Percentiles rank a stretch among this genome's conserved stretches.
phyloP scores from a whole-genome alignment of 2,329 filamentous ascomycete species.

The Alternaria brassicicola region DNA sequence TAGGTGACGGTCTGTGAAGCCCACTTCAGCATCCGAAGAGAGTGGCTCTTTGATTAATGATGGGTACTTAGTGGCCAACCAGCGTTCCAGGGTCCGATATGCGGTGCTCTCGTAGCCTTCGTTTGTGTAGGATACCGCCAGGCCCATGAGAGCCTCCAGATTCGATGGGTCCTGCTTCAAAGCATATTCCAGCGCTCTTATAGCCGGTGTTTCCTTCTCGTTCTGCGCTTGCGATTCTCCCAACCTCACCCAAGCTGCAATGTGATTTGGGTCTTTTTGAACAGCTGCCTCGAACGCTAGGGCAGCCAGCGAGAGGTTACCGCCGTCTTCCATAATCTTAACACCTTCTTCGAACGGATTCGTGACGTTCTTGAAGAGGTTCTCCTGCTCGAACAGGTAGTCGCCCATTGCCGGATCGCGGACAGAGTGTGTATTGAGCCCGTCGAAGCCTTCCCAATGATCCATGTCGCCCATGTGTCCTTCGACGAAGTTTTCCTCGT shows the following conservation, averaged over 20 bases:
- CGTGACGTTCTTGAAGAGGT: conserved; percentile 78
- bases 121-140: conserved; percentile 97
- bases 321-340: conserved; percentile 89
- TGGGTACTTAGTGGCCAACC: conserved; percentile 95
- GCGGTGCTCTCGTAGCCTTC: conserved; percentile 98
- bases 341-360: conserved; percentile 94
- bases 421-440: conserved; percentile 68
- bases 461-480: conserved; percentile 73
- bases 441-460: conserved; percentile 80
- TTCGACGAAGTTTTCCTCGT: conserved; percentile 68
- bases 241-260: conserved; percentile 91
- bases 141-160: conserved; percentile 87
- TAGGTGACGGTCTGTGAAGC: conserved; percentile 89
- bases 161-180: conserved; percentile 87
- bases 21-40: conserved; percentile 79
- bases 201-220: conserved; percentile 96
- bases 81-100: conserved; percentile 93
- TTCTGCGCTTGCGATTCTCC: conserved; percentile 96
- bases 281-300: conserved; percentile 95
- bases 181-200: conserved; percentile 89
- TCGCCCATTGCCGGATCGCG: conserved; percentile 81
- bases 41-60: conserved; percentile 75
- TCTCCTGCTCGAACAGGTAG: conserved; percentile 95
- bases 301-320: conserved; percentile 90
- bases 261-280: conserved; percentile 84